Evolutionary conservation across 768 basidiomycete species (phyloP).

Genomic region (Termitomyces sp.): DNA sequence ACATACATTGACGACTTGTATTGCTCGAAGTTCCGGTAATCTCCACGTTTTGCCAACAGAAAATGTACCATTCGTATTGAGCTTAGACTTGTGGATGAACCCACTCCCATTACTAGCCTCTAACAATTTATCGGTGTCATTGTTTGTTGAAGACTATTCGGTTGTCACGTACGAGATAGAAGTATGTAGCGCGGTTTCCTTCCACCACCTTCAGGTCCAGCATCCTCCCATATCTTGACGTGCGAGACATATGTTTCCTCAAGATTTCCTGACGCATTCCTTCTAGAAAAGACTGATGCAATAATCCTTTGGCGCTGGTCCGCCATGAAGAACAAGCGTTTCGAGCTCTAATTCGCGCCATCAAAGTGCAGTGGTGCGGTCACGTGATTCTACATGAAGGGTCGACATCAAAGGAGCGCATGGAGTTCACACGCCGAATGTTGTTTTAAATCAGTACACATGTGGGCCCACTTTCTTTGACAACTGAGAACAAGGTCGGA

Average conservation of each 20-base stretch:
- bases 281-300: constrained; percentile 74
- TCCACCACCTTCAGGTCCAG: constrained; percentile 56
- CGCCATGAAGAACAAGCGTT: constrained; percentile 22
- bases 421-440: not conserved
- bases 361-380: too few relatives aligned
- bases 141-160: constrained; percentile 3
- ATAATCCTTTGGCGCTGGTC: constrained; percentile 70
- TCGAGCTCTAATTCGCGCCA: not conserved
- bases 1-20: constrained; percentile 75
- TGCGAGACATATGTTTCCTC: constrained; percentile 85
- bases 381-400: too few relatives aligned
- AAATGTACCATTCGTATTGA: constrained; percentile 91
- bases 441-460: not conserved
- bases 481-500: not conserved
- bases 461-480: not conserved
- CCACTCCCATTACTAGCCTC: constrained; percentile 58
- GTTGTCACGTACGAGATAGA: constrained; percentile 68
- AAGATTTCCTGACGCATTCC: constrained; percentile 54
- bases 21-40: constrained; percentile 69
- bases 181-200: constrained; percentile 89
- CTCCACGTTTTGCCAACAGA: constrained; percentile 98
- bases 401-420: too few relatives aligned
- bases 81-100: constrained; percentile 93
- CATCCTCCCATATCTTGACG: constrained; percentile 92
- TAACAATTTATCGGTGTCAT: constrained; percentile 20